These are phyloP conservation scores for Aspergillus pseudotamarii DNA, from an alignment of 2,329 filamentous ascomycete species.

Conservation along the genomic window DNA sequence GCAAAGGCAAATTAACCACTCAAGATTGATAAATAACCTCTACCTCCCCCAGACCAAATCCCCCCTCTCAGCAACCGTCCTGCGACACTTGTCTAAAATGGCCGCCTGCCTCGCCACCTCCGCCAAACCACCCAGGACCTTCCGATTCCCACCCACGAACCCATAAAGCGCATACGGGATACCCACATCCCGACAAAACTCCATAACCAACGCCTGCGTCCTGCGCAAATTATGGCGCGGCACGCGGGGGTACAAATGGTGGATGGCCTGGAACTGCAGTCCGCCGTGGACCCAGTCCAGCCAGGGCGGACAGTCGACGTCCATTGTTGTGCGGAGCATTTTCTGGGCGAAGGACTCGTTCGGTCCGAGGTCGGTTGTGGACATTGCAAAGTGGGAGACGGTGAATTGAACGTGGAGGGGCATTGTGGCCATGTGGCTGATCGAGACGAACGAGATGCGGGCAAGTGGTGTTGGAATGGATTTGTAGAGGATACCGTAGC, in stretches of 20 bases:
- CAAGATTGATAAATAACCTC: no score
- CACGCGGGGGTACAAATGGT: conserved; percentile 79
- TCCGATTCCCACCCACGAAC: conserved; percentile 76
- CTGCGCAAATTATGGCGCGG: conserved; percentile 78
- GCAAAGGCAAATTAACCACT: no score
- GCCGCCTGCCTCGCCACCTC: conserved; percentile 75
- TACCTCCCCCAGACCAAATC: no score
- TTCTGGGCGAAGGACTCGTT: conserved; percentile 83
- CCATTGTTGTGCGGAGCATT: conserved; percentile 90
- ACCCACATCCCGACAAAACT: conserved; percentile 77
- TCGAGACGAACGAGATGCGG: conserved; percentile 72
- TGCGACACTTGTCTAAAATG: conserved; percentile 72
- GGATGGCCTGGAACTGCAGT: conserved; percentile 83
- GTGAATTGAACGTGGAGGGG: conserved; percentile 86
- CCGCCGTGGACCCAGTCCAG: conserved; percentile 86
- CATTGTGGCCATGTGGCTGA: conserved; percentile 78
- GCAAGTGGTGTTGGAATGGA: conserved; percentile 66
- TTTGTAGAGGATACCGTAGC: conserved; percentile 73
- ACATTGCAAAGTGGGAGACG: conserved; percentile 91
- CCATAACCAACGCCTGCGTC: conserved; percentile 72
- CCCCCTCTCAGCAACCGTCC: conserved; percentile 28
- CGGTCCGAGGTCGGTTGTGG: conserved; percentile 78
- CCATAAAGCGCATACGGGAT: conserved; percentile 84
- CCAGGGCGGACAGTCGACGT: conserved; percentile 83
- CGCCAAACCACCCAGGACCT: conserved; percentile 71